Evolutionary conservation across 441 rosid species (phyloP).

Genomic region (Daphne laureola): DNA sequence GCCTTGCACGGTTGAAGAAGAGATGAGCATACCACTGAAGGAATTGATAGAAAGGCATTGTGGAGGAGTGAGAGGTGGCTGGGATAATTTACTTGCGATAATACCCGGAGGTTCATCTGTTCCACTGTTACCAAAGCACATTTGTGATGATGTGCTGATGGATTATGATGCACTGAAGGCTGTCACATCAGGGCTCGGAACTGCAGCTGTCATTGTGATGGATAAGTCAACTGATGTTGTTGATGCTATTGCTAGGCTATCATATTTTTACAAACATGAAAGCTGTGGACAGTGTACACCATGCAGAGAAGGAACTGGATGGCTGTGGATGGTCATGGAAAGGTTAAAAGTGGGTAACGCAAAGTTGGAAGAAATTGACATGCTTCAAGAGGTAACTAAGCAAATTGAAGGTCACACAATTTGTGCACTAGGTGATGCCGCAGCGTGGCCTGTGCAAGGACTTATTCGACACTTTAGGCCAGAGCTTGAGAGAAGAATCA

Average conservation of each 20-base stretch:
- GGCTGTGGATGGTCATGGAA: conserved; percentile 99
- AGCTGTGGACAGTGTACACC: conserved; percentile 99
- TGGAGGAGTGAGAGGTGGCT: conserved; percentile 96
- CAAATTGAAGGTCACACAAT: conserved; percentile 99
- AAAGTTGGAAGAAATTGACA: conserved; percentile 94
- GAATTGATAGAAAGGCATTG: conserved; percentile 94
- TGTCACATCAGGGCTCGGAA: conserved; percentile 87
- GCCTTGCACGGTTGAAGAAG: conserved; percentile 98
- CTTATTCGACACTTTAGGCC: conserved; percentile 97
- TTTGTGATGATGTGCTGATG: conserved; percentile 92
- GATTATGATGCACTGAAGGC: conserved; percentile 98
- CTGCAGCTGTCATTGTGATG: conserved; percentile 99
- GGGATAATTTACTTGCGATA: conserved; percentile 94
- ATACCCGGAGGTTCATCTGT: conserved; percentile 98
- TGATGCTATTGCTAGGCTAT: conserved; percentile 97
- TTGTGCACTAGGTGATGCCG: conserved; percentile 98
- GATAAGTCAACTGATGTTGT: conserved; percentile 97
- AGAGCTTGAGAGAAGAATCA: conserved; percentile 95
- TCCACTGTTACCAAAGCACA: conserved; percentile 76
- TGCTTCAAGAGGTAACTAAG: conserved; percentile 98
- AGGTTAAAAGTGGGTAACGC: conserved; percentile 96
- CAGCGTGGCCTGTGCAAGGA: conserved; percentile 99
- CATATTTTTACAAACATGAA: conserved; percentile 99
- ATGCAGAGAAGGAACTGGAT: conserved; percentile 96
- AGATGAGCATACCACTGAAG: conserved; percentile 94